Base-by-base conservation (phyloP, 805 yeast genomes). In the Cyberlindnera euphorbiiphila region DNA sequence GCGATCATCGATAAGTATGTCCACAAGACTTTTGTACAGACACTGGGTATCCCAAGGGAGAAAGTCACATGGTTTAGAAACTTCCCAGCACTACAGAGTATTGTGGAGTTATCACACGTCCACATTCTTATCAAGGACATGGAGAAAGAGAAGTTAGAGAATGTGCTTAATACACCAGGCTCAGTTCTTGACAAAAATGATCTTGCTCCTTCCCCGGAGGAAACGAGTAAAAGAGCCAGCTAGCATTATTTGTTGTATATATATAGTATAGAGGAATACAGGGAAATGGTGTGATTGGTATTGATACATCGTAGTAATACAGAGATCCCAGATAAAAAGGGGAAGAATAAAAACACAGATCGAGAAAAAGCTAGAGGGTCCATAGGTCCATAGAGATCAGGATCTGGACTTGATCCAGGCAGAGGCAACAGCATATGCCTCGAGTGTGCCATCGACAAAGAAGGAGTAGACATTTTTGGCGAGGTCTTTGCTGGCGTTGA, bases 21-120 rank as follows among this genome's bases (percentile, higher is more conserved):
- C 40, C 60, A 68, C n/a, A 57, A 65, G 20, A 60, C 62, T 22
- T 59, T 75, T 26, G 71, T 68, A 9, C 48, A 41, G 8, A 15
- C 66, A 12, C 50, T 59, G 7, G 50, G 64, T 19, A 62, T 67
- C 4, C 60, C 72, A 26, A 49, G 72, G 29, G 54, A 67, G 2
- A 28, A 41, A 17, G 47, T 53, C 4, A 9, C 46, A 4, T 83
- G 91, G 91, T 84, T 83, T 57, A 70, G 82, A 47, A 84, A 84
- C 54, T 82, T 84, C 75, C 72, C 80, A 7, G 66, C 71, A 6
- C 56, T 84, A 27, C 93, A 84, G 54, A 80, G 87, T 54, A 80
- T 84, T 6, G 70, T 65, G 46, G 67, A 74, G 21, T 63, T 83
- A 24, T 80, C 87, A 17, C 93, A 83, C 53, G 61, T 82, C n/a